A percentile compares a stretch with the other conserved stretches of the same genome.
Conservation (phyloP, 441 rosid genomes). For the Biscutella laevigata region DNA sequence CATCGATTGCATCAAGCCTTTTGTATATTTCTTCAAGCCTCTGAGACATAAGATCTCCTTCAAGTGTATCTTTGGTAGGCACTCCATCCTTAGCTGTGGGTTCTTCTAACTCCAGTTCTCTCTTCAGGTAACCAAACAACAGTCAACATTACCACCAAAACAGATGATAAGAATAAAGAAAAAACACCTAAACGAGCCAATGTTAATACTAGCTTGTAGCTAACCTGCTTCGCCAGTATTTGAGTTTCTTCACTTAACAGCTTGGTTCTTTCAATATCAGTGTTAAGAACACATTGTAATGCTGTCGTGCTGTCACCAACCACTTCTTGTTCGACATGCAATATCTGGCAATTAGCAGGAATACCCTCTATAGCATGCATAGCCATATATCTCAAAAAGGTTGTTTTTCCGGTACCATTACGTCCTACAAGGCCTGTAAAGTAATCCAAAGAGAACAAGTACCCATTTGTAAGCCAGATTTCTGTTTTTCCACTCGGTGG, state of each 20-base stretch:
- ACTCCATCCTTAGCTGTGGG: conserved; percentile 38
- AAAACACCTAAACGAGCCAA: background rate
- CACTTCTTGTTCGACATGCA: conserved; percentile 98
- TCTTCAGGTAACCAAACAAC: conserved; percentile 37
- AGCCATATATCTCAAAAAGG: conserved; percentile 93
- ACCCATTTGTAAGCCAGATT: background rate
- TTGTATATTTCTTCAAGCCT: conserved; percentile 87
- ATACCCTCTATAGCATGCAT: conserved; percentile 96
- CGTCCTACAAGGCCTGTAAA: conserved; percentile 88
- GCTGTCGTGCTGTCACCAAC: conserved; percentile 81
- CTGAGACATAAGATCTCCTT: conserved; percentile 51
- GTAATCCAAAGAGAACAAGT: conserved; percentile 10
- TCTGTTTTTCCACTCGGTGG: background rate
- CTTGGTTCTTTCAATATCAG: conserved; percentile 80
- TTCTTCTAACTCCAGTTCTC: conserved; percentile 56
- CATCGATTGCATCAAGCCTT: conserved; percentile 89
- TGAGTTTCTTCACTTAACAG: conserved; percentile 72
- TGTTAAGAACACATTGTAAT: conserved; percentile 83
- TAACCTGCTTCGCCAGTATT: conserved; percentile 65
- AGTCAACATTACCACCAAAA: conserved; percentile 23
- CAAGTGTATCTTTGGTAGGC: conserved; percentile 38
- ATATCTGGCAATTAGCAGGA: conserved; percentile 91
- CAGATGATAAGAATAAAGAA: background rate
- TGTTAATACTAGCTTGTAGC: conserved; percentile 10
- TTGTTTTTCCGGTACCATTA: conserved; percentile 97